Evolutionary conservation across 768 basidiomycete species (phyloP).

Genomic region (Leccinum broughii): DNA sequence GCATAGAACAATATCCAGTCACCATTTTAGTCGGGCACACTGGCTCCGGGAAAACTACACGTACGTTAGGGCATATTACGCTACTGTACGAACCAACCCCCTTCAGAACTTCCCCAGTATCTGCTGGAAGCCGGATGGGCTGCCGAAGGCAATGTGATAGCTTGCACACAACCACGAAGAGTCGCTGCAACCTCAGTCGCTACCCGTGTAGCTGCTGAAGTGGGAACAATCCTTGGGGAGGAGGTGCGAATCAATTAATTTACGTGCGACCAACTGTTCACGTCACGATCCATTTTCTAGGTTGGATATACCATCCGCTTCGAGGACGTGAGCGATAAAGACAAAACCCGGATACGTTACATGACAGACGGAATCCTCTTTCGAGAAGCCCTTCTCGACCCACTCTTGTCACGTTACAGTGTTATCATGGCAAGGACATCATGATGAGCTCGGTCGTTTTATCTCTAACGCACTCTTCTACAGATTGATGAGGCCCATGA

Average conservation of each 20-base stretch:
- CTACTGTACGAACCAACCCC: conserved; percentile 6
- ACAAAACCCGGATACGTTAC: conserved; percentile 87
- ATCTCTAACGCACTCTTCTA: conserved; percentile 1
- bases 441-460: background rate
- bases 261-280: background rate
- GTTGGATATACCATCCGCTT: conserved; percentile 98
- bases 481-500: conserved; percentile 99
- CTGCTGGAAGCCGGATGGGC: conserved; percentile 95
- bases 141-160: conserved; percentile 75
- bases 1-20: conserved; percentile 80
- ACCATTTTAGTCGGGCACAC: conserved; percentile 93
- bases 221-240: conserved; percentile 85
- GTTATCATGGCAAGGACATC: conserved; percentile 79
- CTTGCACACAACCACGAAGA: conserved; percentile 89
- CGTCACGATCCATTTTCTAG: conserved; percentile 40
- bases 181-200: conserved; percentile 97
- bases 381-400: conserved; percentile 89
- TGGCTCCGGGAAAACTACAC: conserved; percentile 97
- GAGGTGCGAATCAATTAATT: conserved; percentile 51
- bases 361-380: conserved; percentile 99
- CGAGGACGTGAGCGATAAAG: conserved; percentile 86
- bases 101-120: conserved; percentile 90
- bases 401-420: conserved; percentile 87
- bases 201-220: conserved; percentile 85
- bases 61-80: conserved; percentile 46